Percentiles rank a stretch among this genome's conserved stretches.
Evolutionary conservation across 2,329 filamentous ascomycete genomes (phyloP).

Genomic region (Pseudocercospora macadamiae): DNA sequence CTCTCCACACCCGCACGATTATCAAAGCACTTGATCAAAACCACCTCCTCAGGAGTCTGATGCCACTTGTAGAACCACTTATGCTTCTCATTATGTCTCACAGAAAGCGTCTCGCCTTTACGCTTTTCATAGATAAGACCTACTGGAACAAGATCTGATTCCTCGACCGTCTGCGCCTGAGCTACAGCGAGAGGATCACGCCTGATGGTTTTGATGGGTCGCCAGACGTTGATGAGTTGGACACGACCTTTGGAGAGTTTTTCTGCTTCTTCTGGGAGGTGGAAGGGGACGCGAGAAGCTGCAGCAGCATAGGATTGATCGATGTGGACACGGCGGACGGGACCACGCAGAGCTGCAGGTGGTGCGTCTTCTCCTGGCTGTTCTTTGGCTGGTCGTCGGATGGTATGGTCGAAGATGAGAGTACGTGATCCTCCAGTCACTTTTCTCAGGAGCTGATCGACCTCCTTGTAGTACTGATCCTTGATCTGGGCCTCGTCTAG

Average conservation of each 20-base stretch:
- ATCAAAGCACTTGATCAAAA: constrained; percentile 53
- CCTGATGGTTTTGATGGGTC: constrained; percentile 49
- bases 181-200: constrained; percentile 61
- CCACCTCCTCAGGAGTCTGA: constrained; percentile 58
- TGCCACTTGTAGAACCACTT: constrained; percentile 75
- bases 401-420: constrained; percentile 67
- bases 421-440: constrained; percentile 59
- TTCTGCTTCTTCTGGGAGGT: constrained; percentile 52
- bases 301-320: constrained; percentile 58
- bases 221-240: constrained; percentile 56
- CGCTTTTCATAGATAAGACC: constrained; percentile 74
- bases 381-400: constrained; percentile 51
- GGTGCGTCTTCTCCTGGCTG: constrained; percentile 12
- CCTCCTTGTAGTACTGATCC: constrained; percentile 42
- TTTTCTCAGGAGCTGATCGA: constrained; percentile 43
- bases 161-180: constrained; percentile 56
- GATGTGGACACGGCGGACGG: constrained; percentile 59
- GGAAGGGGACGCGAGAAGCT: constrained; percentile 47
- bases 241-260: constrained; percentile 51
- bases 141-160: constrained; percentile 69
- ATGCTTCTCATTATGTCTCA: constrained; percentile 64
- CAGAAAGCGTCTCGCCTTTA: constrained; percentile 72
- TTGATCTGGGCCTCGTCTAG: constrained; percentile 44
- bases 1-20: constrained; percentile 38
- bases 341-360: constrained; percentile 41